phyloP scores from a whole-genome alignment of 208 protist species.

The Leishmania aethiopica region DNA sequence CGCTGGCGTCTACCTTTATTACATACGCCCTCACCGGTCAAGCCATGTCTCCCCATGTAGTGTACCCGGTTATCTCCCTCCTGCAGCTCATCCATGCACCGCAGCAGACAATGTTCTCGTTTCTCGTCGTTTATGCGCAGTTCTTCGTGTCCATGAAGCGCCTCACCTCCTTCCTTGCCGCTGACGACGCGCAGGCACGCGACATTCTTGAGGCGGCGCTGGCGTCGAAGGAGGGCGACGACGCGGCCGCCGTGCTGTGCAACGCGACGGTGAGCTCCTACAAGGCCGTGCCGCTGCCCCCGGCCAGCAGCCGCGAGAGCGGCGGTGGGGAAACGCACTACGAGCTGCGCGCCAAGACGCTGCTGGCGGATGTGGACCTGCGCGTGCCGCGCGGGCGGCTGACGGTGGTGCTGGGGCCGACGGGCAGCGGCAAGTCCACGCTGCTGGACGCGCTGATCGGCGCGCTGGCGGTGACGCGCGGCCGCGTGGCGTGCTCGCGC shows the following conservation, averaged over 20 bases:
- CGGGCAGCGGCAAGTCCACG: constrained; percentile 58
- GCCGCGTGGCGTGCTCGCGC: constrained; percentile 23
- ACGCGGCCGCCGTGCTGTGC: constrained; percentile 36
- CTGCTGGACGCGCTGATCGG: constrained; percentile 56
- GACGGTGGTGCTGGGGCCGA: constrained; percentile 55
- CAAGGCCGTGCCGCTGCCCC: constrained; percentile 48
- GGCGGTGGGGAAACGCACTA: constrained; percentile 19
- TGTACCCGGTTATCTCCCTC: no score
- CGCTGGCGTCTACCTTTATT: no score
- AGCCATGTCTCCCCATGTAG: no score
- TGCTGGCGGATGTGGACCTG: constrained; percentile 32
- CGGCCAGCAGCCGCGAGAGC: constrained; percentile 2
- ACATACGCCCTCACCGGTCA: no score
- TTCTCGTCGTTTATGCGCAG: constrained; percentile 16
- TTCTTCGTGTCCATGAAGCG: constrained; percentile 83
- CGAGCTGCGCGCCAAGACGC: constrained; percentile 31
- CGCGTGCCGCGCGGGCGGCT: constrained; percentile 31
- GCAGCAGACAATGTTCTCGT: no score
- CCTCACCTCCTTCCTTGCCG: constrained; percentile 70
- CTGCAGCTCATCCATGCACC: no score
- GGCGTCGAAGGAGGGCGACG: not conserved
- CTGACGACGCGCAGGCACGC: constrained; percentile 33
- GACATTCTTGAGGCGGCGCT: constrained; percentile 28
- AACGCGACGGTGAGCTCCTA: constrained; percentile 51
- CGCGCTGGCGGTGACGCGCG: constrained; percentile 40